Conservation (phyloP, 139 green algal species). For the Tetraselmis striata region DNA sequence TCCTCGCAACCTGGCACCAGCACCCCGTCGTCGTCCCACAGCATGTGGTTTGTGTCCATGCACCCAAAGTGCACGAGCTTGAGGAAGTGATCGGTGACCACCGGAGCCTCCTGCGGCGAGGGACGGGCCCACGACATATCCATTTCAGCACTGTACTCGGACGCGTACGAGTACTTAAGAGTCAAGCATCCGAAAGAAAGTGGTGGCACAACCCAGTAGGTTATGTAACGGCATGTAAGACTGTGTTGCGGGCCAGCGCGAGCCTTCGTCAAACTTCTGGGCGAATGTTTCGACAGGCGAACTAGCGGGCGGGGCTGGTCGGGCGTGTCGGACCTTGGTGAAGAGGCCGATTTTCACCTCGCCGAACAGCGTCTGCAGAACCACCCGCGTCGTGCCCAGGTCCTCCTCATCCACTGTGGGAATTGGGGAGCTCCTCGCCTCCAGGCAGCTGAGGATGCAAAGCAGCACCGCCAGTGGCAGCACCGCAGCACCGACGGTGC, state of each 20-base stretch:
- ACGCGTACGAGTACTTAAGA: neutral
- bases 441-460: too few relatives aligned
- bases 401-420: too few relatives aligned
- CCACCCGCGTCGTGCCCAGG: neutral
- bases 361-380: neutral
- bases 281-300: neutral
- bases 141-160: neutral
- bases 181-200: too few relatives aligned
- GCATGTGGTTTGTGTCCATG: neutral
- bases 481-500: too few relatives aligned
- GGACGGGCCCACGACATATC: neutral
- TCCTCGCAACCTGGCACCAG: neutral
- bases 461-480: too few relatives aligned
- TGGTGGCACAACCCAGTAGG: too few relatives aligned
- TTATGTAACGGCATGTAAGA: neutral
- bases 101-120: neutral
- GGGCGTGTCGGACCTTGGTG: neutral
- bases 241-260: neutral
- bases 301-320: too few relatives aligned
- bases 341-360: neutral
- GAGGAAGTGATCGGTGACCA: neutral
- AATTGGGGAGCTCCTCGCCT: too few relatives aligned
- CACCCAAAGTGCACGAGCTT: neutral
- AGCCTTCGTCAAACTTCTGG: too few relatives aligned
- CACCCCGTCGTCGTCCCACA: neutral